These are phyloP conservation scores for Monosporozyma unispora DNA, from an alignment of 805 yeast genomes.

Conservation along the genomic window DNA sequence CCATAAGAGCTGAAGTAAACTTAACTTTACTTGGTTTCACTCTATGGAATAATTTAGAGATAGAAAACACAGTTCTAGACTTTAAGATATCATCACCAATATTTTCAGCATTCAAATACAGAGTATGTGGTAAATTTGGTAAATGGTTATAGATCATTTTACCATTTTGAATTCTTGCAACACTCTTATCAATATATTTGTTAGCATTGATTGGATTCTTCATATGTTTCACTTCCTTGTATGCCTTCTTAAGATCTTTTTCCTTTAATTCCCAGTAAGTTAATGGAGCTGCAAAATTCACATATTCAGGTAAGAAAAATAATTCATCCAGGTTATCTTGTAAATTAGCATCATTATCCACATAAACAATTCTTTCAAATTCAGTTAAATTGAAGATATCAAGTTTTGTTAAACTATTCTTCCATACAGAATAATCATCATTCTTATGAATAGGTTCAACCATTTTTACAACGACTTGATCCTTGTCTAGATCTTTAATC, in stretches of 20 bases:
- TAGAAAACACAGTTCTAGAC: conserved; percentile 14
- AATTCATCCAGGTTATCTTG: conserved; percentile 39
- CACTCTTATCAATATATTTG: conserved; percentile 17
- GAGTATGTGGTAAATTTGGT: conserved; percentile 29
- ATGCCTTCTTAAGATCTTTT: conserved; percentile 17
- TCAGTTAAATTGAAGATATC: conserved; percentile 41
- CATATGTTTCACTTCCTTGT: conserved; percentile 13
- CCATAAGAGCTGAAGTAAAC: conserved; percentile 45
- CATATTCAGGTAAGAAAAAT: conserved; percentile 40
- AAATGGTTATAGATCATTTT: conserved; percentile 32
- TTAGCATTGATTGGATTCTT: conserved; percentile 18
- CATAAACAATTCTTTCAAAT: conserved; percentile 44
- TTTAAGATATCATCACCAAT: conserved; percentile 25
- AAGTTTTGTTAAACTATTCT: conserved; percentile 46
- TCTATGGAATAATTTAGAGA: conserved; percentile 15
- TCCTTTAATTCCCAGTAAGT: conserved; percentile 34
- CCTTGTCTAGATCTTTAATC: conserved; percentile 9
- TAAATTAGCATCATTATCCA: conserved; percentile 50
- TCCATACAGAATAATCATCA: conserved; percentile 35
- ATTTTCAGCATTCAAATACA: conserved; percentile 20
- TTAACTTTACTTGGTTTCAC: conserved; percentile 23
- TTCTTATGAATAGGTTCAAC: conserved; percentile 19
- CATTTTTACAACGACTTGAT: conserved; percentile 22
- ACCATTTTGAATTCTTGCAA: conserved; percentile 14
- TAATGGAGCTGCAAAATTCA: conserved; percentile 37